Base-by-base conservation (phyloP, 768 basidiomycete genomes). In the Hericium alpestre region DNA sequence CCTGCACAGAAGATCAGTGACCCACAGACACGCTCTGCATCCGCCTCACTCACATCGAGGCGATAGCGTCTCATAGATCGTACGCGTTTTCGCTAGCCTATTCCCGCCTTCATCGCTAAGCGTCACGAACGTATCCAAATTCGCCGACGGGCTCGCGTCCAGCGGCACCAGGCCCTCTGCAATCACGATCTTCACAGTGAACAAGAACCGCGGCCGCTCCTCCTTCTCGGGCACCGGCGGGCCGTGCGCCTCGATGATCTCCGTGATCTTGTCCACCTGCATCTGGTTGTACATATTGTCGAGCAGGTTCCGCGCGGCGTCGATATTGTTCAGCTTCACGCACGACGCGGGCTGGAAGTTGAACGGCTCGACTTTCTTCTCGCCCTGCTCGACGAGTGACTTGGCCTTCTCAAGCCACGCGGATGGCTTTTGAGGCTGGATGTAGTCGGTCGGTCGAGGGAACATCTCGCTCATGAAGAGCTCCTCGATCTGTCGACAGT, bases 271-370 rank as follows among this genome's bases (percentile, higher is more conserved):
- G 73, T 99, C 96, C 0, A 86, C 92, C 57, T 93, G 80, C 77
- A 96, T 84, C 65, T 92, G 87, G 53, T 79, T 84, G 69, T 97
- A 98, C 80, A 98, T 88, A 59, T 88, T 90, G 69, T 99, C 96
- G 59, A 99, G 78, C 50, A 96, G 77, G 59, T 83, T 83, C 32
- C 93, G 83, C 1, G 94, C 93, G 11, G 91, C 87, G 64, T 94
- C 93, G 61, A 98, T 84, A 69, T 97, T 97, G 76, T 99, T 99
- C 53, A 98, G 79, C 74, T 97, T 97, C 68, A 99, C 90, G 65
- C 94, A 97, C 0, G 92, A 93, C 73, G 95, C 83, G 0, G 93
- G 80, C 52, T 80, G 84, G 75, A 99, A 98, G 65, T 93, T 91
- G 77, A 94, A 99, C 1, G 93, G 90, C 64, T 93, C 92, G 47